Percentiles rank a stretch among this genome's conserved stretches.
Evolutionary conservation across 306 rosid species (phyloP).

Genomic region (Neltuma alba): DNA sequence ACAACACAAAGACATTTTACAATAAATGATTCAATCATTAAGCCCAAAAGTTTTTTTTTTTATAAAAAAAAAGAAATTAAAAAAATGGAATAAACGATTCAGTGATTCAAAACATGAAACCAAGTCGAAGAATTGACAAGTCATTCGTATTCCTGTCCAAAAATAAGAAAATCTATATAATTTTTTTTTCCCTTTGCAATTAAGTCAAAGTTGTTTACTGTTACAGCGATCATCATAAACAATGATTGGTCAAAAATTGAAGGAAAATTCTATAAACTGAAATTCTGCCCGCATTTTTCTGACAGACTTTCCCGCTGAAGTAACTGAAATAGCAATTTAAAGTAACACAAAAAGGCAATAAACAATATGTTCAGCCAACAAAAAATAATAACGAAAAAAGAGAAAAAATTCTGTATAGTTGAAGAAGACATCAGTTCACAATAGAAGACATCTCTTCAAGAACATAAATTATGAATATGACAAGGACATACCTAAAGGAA

Average conservation of each 20-base stretch:
- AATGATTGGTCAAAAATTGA: conserved; percentile 23
- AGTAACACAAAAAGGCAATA: neutral
- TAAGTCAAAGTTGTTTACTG: conserved; percentile 21
- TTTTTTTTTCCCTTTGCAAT: neutral
- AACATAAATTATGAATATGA: conserved; percentile 3
- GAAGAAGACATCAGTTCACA: neutral
- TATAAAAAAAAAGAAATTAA: too few species aligned
- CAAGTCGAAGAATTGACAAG: neutral
- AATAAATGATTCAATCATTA: too few species aligned
- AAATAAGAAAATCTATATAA: conserved; percentile 3
- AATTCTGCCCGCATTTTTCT: conserved; percentile 33
- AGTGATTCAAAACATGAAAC: too few species aligned
- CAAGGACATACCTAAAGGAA: conserved; percentile 42
- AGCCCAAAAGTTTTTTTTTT: too few species aligned
- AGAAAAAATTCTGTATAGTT: neutral
- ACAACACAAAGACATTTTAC: too few species aligned
- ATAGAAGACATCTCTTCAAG: conserved; percentile 4
- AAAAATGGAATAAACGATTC: too few species aligned
- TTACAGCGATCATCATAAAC: neutral
- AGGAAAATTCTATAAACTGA: conserved; percentile 34
- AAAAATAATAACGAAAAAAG: neutral
- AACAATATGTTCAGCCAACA: neutral
- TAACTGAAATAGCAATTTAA: conserved; percentile 22
- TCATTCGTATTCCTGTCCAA: neutral
- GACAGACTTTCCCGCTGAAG: conserved; percentile 36